A percentile compares a stretch with the other conserved stretches of the same genome.
phyloP scores from a whole-genome alignment of 2,329 filamentous ascomycete species.

The Fusarium pseudoanthophilum region DNA sequence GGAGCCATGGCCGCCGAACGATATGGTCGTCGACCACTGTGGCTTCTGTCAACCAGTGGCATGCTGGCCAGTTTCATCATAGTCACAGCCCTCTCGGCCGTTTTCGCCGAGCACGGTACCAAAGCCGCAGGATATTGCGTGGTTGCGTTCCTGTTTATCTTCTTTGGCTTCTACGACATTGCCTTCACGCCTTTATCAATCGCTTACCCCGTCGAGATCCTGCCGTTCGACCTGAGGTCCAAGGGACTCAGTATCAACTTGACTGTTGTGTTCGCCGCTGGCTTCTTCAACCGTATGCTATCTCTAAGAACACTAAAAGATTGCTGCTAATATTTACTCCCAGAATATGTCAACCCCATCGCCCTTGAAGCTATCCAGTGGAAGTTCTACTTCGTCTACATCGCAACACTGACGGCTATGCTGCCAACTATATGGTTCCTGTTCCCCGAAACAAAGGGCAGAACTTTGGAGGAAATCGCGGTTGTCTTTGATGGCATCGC shows the following conservation, averaged over 20 bases:
- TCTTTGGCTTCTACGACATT: constrained; percentile 31
- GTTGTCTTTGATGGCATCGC: constrained; percentile 15
- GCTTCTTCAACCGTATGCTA: constrained; percentile 16
- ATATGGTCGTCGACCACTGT: constrained; percentile 17
- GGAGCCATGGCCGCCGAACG: constrained; percentile 23
- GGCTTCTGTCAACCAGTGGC: constrained; percentile 4
- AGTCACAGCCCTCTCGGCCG: constrained; percentile 13
- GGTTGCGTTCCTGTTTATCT: constrained; percentile 24
- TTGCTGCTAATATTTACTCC: background rate
- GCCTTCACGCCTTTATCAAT: constrained; percentile 15
- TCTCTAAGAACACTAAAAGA: accelerated
- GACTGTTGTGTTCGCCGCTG: constrained; percentile 12
- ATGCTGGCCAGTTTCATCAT: constrained; percentile 25
- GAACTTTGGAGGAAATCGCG: constrained; percentile 28
- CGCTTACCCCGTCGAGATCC: constrained; percentile 27
- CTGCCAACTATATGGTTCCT: constrained; percentile 18
- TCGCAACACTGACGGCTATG: constrained; percentile 7
- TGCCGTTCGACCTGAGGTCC: constrained; percentile 15
- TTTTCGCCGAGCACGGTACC: background rate
- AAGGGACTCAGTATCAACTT: constrained; percentile 29
- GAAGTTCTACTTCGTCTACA: constrained; percentile 32
- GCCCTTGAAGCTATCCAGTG: constrained; percentile 21
- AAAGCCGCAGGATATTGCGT: constrained; percentile 16
- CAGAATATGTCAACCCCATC: constrained; percentile 33
- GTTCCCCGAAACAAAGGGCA: constrained; percentile 30